phyloP scores from a whole-genome alignment of 2,329 filamentous ascomycete genomes.

The Volutella citrinella region DNA sequence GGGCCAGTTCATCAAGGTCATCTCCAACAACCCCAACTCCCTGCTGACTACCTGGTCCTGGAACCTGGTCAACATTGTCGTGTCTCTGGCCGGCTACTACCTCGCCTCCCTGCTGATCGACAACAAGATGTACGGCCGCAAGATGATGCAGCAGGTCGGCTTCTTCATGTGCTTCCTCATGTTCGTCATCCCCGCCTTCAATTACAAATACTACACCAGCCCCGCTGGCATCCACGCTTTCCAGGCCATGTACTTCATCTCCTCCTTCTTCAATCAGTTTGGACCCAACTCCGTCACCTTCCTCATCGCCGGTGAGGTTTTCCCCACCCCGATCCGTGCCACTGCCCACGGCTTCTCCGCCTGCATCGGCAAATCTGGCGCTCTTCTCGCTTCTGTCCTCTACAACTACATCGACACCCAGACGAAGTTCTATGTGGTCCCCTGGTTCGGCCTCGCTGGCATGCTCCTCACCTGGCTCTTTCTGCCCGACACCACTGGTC shows the following conservation, averaged over 20 bases:
- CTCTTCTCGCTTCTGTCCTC: constrained; percentile 79
- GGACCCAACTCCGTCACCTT: constrained; percentile 96
- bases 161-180: constrained; percentile 92
- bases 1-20: constrained; percentile 80
- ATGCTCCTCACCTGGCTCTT: constrained; percentile 80
- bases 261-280: constrained; percentile 98
- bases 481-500: constrained; percentile 94
- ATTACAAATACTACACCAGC: constrained; percentile 78
- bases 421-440: constrained; percentile 86
- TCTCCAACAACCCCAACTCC: constrained; percentile 65
- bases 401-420: constrained; percentile 92
- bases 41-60: constrained; percentile 88
- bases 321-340: constrained; percentile 88
- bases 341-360: constrained; percentile 95
- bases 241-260: constrained; percentile 98
- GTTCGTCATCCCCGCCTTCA: constrained; percentile 88
- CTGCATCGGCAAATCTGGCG: constrained; percentile 83
- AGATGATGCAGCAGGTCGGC: constrained; percentile 93
- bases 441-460: constrained; percentile 90
- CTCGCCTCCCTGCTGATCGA: constrained; percentile 84
- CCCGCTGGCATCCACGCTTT: constrained; percentile 75
- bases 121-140: constrained; percentile 94
- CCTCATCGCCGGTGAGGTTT: constrained; percentile 94
- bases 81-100: constrained; percentile 87
- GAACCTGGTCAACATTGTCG: constrained; percentile 87